Percentiles rank a stretch among this genome's conserved stretches.
phyloP scores from a whole-genome alignment of 2,329 filamentous ascomycete genomes.

The Colletotrichum aenigma region DNA sequence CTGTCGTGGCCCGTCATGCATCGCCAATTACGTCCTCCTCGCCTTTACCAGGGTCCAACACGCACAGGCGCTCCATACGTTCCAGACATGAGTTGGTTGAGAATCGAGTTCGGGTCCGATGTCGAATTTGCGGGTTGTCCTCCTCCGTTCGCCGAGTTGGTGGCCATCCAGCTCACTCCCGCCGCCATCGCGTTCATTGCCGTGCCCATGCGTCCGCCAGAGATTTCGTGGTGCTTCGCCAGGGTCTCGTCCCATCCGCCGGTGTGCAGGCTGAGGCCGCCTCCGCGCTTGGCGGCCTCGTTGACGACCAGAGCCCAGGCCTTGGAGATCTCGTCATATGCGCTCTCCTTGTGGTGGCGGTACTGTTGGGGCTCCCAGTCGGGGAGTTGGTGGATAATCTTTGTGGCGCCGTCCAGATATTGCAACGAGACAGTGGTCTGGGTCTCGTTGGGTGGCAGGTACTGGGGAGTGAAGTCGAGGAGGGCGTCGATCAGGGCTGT shows the following conservation, averaged over 20 bases:
- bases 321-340: constrained; percentile 93
- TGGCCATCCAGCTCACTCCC: constrained; percentile 77
- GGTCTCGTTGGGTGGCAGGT: constrained; percentile 87
- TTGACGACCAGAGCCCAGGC: constrained; percentile 92
- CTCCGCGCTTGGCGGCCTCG: constrained; percentile 88
- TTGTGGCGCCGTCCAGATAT: constrained; percentile 88
- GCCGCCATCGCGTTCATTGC: constrained; percentile 79
- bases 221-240: constrained; percentile 84
- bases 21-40: background rate
- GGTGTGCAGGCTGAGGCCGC: constrained; percentile 86
- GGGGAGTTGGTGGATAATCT: constrained; percentile 86
- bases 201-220: constrained; percentile 78
- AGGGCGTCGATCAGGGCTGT: constrained; percentile 85
- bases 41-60: constrained; percentile 64
- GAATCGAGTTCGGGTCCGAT: constrained; percentile 59
- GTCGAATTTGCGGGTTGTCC: constrained; percentile 21
- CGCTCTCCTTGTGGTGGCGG: constrained; percentile 91
- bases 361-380: constrained; percentile 90
- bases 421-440: constrained; percentile 83
- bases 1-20: background rate
- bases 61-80: constrained; percentile 64
- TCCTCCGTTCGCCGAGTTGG: constrained; percentile 26
- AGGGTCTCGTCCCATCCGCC: constrained; percentile 92
- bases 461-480: constrained; percentile 93
- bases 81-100: constrained; percentile 66